These are phyloP conservation scores for Metschnikowia aberdeeniae DNA, from an alignment of 805 yeast species.

Conservation along the genomic window DNA sequence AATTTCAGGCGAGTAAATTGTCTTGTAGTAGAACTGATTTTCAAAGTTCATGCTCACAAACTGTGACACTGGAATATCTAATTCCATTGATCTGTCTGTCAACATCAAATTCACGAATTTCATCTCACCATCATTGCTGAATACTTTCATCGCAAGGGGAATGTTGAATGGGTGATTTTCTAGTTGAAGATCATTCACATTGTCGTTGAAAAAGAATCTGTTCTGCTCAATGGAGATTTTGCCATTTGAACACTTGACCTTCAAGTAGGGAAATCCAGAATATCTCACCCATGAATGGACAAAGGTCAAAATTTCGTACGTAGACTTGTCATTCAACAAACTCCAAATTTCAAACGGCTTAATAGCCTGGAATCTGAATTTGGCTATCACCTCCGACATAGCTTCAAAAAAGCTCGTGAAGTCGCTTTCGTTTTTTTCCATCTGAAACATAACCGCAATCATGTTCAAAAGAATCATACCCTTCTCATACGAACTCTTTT, in stretches of 20 bases:
- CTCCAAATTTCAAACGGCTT: slow-evolving; percentile 55
- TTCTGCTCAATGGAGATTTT: slow-evolving; percentile 37
- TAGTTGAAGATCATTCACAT: slow-evolving; percentile 25
- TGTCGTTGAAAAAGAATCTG: slow-evolving; percentile 26
- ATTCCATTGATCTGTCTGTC: slow-evolving; percentile 38
- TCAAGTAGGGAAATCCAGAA: slow-evolving; percentile 56
- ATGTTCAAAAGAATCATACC: slow-evolving; percentile 54
- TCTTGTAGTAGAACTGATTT: slow-evolving; percentile 45
- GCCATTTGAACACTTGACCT: slow-evolving; percentile 26
- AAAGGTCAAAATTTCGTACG: slow-evolving; percentile 47
- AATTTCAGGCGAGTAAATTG: slow-evolving; percentile 38
- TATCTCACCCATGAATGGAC: slow-evolving; percentile 57
- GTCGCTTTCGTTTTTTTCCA: slow-evolving; percentile 21
- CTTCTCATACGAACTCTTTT: slow-evolving; percentile 51
- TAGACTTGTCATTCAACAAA: slow-evolving; percentile 27
- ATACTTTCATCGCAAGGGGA: slow-evolving; percentile 47
- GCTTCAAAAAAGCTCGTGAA: slow-evolving; percentile 27
- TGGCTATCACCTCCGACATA: slow-evolving; percentile 36
- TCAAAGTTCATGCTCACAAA: slow-evolving; percentile 43
- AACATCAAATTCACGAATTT: slow-evolving; percentile 36
- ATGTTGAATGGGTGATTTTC: slow-evolving; percentile 62
- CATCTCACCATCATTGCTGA: slow-evolving; percentile 24
- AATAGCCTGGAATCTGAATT: slow-evolving; percentile 34
- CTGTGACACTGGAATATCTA: slow-evolving; percentile 27
- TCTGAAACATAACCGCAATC: slow-evolving; percentile 43